phyloP scores from a whole-genome alignment of 495 filamentous ascomycete genomes.

The Daldinia grandis region DNA sequence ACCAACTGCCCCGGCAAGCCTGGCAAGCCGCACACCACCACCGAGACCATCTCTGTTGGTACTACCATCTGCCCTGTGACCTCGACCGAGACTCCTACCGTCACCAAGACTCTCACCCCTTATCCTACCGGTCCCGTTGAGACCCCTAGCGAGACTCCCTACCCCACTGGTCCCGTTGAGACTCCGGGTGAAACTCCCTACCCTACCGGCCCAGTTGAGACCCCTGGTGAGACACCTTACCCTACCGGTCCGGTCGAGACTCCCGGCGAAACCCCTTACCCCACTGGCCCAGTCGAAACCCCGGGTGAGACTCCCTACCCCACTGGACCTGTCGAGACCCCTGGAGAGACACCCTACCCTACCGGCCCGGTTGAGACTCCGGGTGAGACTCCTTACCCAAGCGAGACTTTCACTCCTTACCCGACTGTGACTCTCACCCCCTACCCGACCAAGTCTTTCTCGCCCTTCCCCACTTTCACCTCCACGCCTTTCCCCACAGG shows the following conservation, averaged over 20 bases:
- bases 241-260: background rate
- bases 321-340: background rate
- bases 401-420: background rate
- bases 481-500: no score
- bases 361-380: background rate
- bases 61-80: conserved; percentile 35
- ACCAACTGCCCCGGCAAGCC: conserved; percentile 30
- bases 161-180: background rate
- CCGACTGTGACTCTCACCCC: background rate
- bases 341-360: conserved; percentile 5
- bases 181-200: background rate
- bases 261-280: background rate
- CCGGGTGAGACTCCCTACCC: background rate
- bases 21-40: conserved; percentile 18
- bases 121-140: background rate
- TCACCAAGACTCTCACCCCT: conserved; percentile 9
- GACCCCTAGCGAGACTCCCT: background rate
- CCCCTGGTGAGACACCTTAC: background rate
- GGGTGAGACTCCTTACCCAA: conserved; percentile 6
- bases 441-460: background rate
- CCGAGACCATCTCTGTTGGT: conserved; percentile 16
- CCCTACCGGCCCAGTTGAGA: background rate
- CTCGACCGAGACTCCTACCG: conserved; percentile 10
- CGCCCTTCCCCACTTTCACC: no score
- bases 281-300: background rate